These are phyloP conservation scores for Pseudogymnoascus sp. DNA, from an alignment of 2,329 filamentous ascomycete genomes.

Conservation along the genomic window DNA sequence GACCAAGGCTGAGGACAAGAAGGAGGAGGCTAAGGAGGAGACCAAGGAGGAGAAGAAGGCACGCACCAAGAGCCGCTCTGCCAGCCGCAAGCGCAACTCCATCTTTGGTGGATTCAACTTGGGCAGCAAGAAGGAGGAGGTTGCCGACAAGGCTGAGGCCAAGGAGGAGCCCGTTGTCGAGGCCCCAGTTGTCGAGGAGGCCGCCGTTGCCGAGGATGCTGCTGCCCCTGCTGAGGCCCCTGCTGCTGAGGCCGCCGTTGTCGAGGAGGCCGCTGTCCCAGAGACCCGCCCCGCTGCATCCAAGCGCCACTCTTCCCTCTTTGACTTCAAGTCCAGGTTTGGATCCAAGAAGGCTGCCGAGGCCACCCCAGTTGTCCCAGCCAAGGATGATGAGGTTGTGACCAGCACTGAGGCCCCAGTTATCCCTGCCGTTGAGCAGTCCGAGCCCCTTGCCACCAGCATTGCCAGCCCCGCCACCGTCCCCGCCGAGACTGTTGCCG, in stretches of 20 bases:
- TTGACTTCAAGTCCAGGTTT: conserved; percentile 25
- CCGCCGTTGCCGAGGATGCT: conserved; percentile 35
- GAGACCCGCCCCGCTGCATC: conserved; percentile 26
- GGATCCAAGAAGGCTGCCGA: conserved; percentile 23
- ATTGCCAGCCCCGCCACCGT: conserved; percentile 23
- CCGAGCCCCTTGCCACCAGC: conserved; percentile 25
- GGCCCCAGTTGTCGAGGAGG: conserved; percentile 17
- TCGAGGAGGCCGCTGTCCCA: conserved; percentile 20
- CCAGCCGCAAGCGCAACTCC: conserved; percentile 57
- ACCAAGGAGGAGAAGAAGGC: conserved; percentile 44
- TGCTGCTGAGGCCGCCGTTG: conserved; percentile 23
- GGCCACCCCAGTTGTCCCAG: conserved; percentile 21
- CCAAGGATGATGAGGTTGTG: conserved; percentile 26
- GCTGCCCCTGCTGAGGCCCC: conserved; percentile 26
- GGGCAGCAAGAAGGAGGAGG: conserved; percentile 47
- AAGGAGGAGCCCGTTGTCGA: conserved; percentile 30
- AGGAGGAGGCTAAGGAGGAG: conserved; percentile 26
- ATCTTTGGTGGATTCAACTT: conserved; percentile 53
- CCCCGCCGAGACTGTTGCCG: conserved; percentile 25
- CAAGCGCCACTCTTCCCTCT: conserved; percentile 29
- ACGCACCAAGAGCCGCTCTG: conserved; percentile 54
- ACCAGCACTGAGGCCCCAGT: conserved; percentile 23
- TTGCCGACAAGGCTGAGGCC: conserved; percentile 29
- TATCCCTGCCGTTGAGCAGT: conserved; percentile 27
- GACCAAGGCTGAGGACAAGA: conserved; percentile 31